A percentile compares a stretch with the other conserved stretches of the same genome.
Conservation (phyloP, 352 stramenopile species). For the Globisporangium uncinulatum region DNA sequence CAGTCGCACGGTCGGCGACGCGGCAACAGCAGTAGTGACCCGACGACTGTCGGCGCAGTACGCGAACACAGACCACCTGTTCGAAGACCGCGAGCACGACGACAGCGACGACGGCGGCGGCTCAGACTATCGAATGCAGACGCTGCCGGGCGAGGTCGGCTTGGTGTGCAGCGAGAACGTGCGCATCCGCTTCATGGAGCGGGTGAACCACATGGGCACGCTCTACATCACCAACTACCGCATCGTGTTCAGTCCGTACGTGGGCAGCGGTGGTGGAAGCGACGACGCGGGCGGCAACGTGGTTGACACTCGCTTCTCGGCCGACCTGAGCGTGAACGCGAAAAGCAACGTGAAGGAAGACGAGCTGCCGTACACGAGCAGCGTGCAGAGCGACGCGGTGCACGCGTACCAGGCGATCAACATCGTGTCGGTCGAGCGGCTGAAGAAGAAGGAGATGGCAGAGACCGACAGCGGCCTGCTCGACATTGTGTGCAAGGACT, state of each 20-base stretch:
- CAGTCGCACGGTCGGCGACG: constrained; percentile 9
- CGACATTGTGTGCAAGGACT: constrained; percentile 77
- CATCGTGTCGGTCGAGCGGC: constrained; percentile 59
- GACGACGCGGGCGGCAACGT: not conserved
- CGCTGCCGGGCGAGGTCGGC: constrained; percentile 58
- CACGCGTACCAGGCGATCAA: constrained; percentile 68
- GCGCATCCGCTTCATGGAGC: constrained; percentile 42
- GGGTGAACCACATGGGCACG: constrained; percentile 41
- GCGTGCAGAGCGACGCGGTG: constrained; percentile 29
- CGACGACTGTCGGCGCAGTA: constrained; percentile 17
- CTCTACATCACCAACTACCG: constrained; percentile 81
- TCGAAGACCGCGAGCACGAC: constrained; percentile 14
- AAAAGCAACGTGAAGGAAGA: constrained; percentile 30
- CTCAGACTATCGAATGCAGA: constrained; percentile 32
- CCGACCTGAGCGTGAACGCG: constrained; percentile 19
- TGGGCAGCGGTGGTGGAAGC: not conserved
- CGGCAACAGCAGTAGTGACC: not conserved
- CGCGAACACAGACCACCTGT: constrained; percentile 16
- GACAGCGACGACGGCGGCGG: constrained; percentile 15
- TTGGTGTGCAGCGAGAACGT: constrained; percentile 62
- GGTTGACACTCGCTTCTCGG: constrained; percentile 7
- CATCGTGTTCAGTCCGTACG: constrained; percentile 62
- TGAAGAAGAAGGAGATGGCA: constrained; percentile 71
- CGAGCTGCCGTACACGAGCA: constrained; percentile 37
- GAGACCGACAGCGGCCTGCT: constrained; percentile 70